Percentiles rank a stretch among this genome's conserved stretches.
Evolutionary conservation across 2,329 filamentous ascomycete species (phyloP).

Genomic region (Lomentospora prolificans): DNA sequence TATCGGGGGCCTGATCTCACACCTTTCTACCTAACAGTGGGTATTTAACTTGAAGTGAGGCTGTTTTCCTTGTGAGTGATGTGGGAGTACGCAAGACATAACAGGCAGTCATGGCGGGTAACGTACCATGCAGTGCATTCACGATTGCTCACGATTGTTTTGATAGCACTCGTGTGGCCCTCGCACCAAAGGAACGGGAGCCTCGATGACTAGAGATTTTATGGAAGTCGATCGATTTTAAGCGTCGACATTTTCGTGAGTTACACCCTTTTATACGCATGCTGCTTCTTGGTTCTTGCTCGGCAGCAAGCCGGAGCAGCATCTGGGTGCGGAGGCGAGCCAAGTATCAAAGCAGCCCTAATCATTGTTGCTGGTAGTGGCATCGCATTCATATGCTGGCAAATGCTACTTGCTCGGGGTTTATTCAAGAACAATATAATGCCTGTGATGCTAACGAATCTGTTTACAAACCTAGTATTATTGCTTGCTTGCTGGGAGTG

Average conservation of each 20-base stretch:
- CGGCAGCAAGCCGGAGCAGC: constrained; percentile 47
- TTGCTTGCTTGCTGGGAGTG: constrained; percentile 40
- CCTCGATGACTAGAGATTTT: constrained; percentile 15
- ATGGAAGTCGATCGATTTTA: constrained; percentile 31
- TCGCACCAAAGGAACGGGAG: constrained; percentile 7
- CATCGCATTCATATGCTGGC: constrained; percentile 40
- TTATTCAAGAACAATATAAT: constrained; percentile 31
- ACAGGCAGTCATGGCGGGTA: too few relatives aligned
- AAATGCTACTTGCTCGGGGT: constrained; percentile 31
- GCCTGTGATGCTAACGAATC: constrained; percentile 43
- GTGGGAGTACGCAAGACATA: too few relatives aligned
- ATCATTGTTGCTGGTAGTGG: constrained; percentile 37
- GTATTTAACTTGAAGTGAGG: constrained; percentile 53
- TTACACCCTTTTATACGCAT: constrained; percentile 38
- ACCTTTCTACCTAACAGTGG: constrained; percentile 46
- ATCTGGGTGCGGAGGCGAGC: constrained; percentile 40
- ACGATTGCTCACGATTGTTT: constrained; percentile 33
- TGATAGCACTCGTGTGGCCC: constrained; percentile 17
- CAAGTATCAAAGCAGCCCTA: constrained; percentile 39
- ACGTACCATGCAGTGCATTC: not conserved
- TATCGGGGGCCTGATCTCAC: constrained; percentile 45
- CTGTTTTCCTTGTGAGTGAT: not conserved
- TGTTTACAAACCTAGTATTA: constrained; percentile 40
- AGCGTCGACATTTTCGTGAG: constrained; percentile 45
- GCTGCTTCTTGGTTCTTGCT: constrained; percentile 43